These are phyloP conservation scores for Kwoniella europaea DNA, from an alignment of 768 basidiomycete species.

Conservation along the genomic window DNA sequence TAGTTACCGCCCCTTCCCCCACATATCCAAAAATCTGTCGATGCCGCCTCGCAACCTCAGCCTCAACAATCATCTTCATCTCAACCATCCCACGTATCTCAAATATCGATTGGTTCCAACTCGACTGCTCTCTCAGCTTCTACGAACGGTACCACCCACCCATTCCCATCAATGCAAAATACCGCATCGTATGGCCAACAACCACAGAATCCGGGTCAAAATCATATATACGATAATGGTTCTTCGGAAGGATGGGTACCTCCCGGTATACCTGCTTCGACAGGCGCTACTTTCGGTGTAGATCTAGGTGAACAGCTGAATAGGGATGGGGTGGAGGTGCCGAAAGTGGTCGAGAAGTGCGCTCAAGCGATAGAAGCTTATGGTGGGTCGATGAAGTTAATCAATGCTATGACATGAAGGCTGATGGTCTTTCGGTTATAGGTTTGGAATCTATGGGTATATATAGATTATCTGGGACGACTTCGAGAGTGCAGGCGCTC, in stretches of 20 bases:
- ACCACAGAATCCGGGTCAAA: conserved; percentile 17
- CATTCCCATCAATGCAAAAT: conserved; percentile 1
- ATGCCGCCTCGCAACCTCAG: conserved; percentile 1
- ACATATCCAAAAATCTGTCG: conserved; percentile 18
- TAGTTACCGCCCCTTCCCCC: conserved; percentile 55
- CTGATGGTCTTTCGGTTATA: conserved; percentile 12
- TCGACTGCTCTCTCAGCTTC: conserved; percentile 26
- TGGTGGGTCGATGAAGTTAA: conserved; percentile 60
- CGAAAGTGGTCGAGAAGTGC: conserved; percentile 83
- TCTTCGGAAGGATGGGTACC: conserved; percentile 34
- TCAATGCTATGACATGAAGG: not conserved
- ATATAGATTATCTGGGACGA: conserved; percentile 89
- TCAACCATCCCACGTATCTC: conserved; percentile 28
- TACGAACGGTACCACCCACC: conserved; percentile 16
- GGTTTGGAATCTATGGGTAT: conserved; percentile 78
- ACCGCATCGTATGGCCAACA: conserved; percentile 4
- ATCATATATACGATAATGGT: conserved; percentile 61
- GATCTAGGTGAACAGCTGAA: conserved; percentile 90
- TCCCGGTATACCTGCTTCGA: conserved; percentile 45
- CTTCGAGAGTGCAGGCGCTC: conserved; percentile 80
- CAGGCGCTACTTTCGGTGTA: conserved; percentile 82
- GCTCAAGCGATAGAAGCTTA: conserved; percentile 89
- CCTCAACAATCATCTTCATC: not conserved
- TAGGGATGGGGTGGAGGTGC: conserved; percentile 89
- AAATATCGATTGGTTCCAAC: conserved; percentile 44